phyloP scores from a whole-genome alignment of 306 rosid genomes.

The Malus asiatica region DNA sequence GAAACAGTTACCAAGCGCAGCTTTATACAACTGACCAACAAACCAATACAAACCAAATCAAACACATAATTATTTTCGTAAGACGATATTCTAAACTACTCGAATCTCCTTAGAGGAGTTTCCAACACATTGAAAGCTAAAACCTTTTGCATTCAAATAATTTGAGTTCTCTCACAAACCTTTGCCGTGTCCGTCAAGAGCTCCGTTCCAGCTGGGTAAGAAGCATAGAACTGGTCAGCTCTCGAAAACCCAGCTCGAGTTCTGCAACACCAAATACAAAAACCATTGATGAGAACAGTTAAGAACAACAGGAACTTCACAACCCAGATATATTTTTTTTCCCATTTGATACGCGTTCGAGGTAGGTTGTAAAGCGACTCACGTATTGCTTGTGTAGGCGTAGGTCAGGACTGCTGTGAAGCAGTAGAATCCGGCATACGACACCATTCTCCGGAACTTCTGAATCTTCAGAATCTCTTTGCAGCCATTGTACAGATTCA shows the following conservation, averaged over 20 bases:
- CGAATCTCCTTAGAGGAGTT: too few relatives aligned
- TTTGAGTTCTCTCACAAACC: constrained; percentile 25
- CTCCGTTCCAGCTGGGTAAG: constrained; percentile 94
- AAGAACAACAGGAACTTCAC: constrained; percentile 7
- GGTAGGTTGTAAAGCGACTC: constrained; percentile 24
- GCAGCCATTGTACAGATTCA: constrained; percentile 32
- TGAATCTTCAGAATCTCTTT: constrained; percentile 68
- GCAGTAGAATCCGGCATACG: constrained; percentile 78
- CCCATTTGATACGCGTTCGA: not conserved
- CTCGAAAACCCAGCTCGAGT: constrained; percentile 95
- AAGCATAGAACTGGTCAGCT: constrained; percentile 89
- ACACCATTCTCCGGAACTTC: constrained; percentile 69
- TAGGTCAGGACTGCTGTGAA: constrained; percentile 54
- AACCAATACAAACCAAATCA: not conserved
- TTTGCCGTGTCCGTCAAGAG: constrained; percentile 73
- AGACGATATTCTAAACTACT: too few relatives aligned
- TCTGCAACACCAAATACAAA: constrained; percentile 38
- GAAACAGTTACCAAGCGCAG: constrained; percentile 85
- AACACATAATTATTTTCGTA: not conserved
- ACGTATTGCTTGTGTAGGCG: constrained; percentile 77
- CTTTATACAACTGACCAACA: constrained; percentile 64
- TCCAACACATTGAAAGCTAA: not conserved
- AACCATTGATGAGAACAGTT: not conserved
- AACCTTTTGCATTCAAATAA: not conserved
- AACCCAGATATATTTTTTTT: not conserved